These are phyloP conservation scores for Geotrichum aggregatum DNA, from an alignment of 1,139 yeast species.

Conservation along the genomic window DNA sequence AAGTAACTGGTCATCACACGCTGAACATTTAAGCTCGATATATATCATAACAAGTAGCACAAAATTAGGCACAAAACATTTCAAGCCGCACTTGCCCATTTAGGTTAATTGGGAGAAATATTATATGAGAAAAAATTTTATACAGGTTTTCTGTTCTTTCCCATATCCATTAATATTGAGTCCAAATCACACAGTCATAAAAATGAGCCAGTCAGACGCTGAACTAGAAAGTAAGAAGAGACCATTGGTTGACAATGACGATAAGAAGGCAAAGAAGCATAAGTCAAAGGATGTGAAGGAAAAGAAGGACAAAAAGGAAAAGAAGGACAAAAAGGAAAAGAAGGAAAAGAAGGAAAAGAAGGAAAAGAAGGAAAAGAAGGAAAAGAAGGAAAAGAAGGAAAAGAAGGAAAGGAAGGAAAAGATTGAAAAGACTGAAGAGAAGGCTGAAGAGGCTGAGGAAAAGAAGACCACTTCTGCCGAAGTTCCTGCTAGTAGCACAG, in stretches of 20 bases:
- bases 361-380: conserved; percentile 47
- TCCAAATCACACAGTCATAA: background rate
- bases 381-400: conserved; percentile 42
- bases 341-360: conserved; percentile 40
- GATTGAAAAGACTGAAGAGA: conserved; percentile 46
- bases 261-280: conserved; percentile 19
- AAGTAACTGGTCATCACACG: too few species aligned
- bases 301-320: conserved; percentile 27
- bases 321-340: conserved; percentile 24
- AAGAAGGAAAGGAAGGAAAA: conserved; percentile 43
- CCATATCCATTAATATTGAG: background rate
- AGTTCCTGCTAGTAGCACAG: conserved; percentile 2
- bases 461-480: too few species aligned
- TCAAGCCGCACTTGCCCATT: background rate
- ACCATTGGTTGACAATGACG: conserved; percentile 15
- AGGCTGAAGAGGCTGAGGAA: conserved; percentile 39
- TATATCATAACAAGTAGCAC: too few species aligned
- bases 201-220: conserved; percentile 16
- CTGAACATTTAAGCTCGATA: too few species aligned
- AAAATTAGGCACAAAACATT: background rate
- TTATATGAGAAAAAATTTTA: background rate
- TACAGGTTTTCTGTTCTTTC: background rate
- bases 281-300: conserved; percentile 23
- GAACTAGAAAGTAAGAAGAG: conserved; percentile 16
- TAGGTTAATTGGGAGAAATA: conserved; percentile 1